A percentile compares a stretch with the other conserved stretches of the same genome.
phyloP scores from a whole-genome alignment of 1,139 yeast species.

The Entelexis sorbosivorans region DNA sequence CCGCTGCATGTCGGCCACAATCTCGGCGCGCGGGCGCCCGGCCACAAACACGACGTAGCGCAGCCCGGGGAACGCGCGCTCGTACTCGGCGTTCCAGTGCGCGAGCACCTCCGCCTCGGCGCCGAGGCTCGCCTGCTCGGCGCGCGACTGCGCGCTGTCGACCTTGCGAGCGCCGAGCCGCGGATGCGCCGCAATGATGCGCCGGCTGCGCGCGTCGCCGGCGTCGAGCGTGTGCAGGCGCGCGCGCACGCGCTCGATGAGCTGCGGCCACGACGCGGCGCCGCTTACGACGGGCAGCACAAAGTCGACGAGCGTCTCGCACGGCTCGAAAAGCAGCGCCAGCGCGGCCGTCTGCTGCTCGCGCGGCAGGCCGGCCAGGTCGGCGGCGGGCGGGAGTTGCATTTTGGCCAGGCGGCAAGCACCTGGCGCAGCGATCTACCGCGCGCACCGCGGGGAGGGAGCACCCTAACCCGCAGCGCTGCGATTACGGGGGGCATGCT shows the following conservation, averaged over 20 bases:
- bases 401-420: background rate
- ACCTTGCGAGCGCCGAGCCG: conserved; percentile 53
- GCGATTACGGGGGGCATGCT: no score
- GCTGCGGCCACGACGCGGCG: conserved; percentile 25
- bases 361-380: conserved; percentile 22
- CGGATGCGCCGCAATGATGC: conserved; percentile 72
- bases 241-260: conserved; percentile 43
- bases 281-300: conserved; percentile 32
- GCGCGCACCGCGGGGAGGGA: no score
- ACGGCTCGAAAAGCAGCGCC: conserved; percentile 57
- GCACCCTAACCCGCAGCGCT: background rate
- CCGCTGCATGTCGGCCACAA: conserved; percentile 53
- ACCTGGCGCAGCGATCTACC: no score
- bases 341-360: conserved; percentile 33
- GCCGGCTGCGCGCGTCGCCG: conserved; percentile 25
- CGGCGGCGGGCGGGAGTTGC: conserved; percentile 13
- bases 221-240: conserved; percentile 31
- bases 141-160: conserved; percentile 51
- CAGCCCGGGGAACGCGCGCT: conserved; percentile 63
- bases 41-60: conserved; percentile 86
- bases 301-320: conserved; percentile 41
- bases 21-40: conserved; percentile 56
- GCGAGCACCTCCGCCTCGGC: conserved; percentile 38
- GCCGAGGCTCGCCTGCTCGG: conserved; percentile 59
- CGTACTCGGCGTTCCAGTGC: conserved; percentile 52